Base-by-base conservation (phyloP, 768 basidiomycete species). In the Boletellus emodensis region DNA sequence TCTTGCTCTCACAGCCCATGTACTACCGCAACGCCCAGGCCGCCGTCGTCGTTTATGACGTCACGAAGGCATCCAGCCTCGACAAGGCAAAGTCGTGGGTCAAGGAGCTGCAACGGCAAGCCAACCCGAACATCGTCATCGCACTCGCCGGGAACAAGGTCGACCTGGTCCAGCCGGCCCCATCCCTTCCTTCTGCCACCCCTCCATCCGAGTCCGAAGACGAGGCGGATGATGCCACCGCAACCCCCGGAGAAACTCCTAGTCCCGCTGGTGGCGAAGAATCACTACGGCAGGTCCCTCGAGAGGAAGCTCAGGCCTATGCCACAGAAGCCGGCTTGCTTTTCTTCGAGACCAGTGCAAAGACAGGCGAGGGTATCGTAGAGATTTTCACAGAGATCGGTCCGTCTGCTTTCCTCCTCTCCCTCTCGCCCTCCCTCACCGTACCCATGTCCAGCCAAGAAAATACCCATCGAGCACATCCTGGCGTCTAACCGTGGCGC, bases 11-110 rank as follows among this genome's bases (percentile, higher is more conserved):
- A 17, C 53, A 91, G 89, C 95, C 96, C 40, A 98, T 98, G 95
- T 96, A 96, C 69, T 97, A 96, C 70, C 90, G 96, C 63, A 97
- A 98, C 63, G 93, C 95, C 8, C 91, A 94, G 68, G 94, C 95
- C 4, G 95, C 95, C 30, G 94, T 98, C 37, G 96, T 99, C 9
- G 95, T 98, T 17, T 98, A 97, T 69, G 96, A 98, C 67, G 85
- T 98, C 49, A 98, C 95, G 44, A 96, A 97, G 71, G 89, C 91
- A 40, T 81, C 87, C 50, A 95, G 93, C 62, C 78, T 99, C 51
- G 95, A 98, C 70, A 98, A 98, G 70, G 96, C 96, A 48, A 97
- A 98, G 76, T 93, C 94, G 28, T 99, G 96, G 96, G 94, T 99
- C 51, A 97, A 96, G 75, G 96, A 99, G 71, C 79, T 99, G 20